These are phyloP conservation scores for Wickerhamomyces xylosicus DNA, from an alignment of 805 yeast genomes.

Conservation along the genomic window DNA sequence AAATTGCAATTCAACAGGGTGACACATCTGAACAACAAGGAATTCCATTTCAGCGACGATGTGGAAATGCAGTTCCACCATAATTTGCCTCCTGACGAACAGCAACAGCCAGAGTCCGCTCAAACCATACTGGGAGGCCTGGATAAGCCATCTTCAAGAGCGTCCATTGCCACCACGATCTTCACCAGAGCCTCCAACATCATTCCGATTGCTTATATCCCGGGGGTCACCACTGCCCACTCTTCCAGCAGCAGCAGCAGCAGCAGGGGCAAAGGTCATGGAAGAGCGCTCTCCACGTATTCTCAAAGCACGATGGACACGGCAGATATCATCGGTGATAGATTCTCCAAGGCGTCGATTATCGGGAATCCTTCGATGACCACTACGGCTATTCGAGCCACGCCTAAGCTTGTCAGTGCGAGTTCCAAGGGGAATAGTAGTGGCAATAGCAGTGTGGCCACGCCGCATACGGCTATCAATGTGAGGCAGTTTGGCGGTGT, in stretches of 20 bases:
- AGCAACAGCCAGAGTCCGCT: constrained; percentile 6
- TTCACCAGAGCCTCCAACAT: constrained; percentile 78
- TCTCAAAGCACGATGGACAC: constrained; percentile 10
- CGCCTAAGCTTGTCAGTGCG: constrained; percentile 58
- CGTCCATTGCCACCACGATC: constrained; percentile 46
- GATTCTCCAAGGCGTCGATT: constrained; percentile 32
- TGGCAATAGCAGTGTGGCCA: neutral
- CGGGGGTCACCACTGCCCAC: constrained; percentile 71
- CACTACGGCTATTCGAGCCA: constrained; percentile 70
- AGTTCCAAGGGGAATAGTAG: neutral
- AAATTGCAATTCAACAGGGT: constrained; percentile 22
- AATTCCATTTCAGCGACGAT: constrained; percentile 19
- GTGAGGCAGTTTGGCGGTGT: constrained; percentile 18
- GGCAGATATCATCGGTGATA: constrained; percentile 21
- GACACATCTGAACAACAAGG: constrained; percentile 13
- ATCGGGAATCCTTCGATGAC: constrained; percentile 27
- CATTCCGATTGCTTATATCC: constrained; percentile 86
- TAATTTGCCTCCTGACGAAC: constrained; percentile 13
- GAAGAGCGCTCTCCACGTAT: constrained; percentile 23
- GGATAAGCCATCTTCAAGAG: constrained; percentile 18
- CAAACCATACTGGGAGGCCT: constrained; percentile 5
- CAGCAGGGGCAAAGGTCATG: neutral
- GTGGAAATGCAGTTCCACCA: constrained; percentile 19
- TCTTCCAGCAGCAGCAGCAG: constrained; percentile 9
- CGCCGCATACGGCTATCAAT: constrained; percentile 16